phyloP scores from a whole-genome alignment of 257 asterid genomes.

The Cynanchum wilfordii region DNA sequence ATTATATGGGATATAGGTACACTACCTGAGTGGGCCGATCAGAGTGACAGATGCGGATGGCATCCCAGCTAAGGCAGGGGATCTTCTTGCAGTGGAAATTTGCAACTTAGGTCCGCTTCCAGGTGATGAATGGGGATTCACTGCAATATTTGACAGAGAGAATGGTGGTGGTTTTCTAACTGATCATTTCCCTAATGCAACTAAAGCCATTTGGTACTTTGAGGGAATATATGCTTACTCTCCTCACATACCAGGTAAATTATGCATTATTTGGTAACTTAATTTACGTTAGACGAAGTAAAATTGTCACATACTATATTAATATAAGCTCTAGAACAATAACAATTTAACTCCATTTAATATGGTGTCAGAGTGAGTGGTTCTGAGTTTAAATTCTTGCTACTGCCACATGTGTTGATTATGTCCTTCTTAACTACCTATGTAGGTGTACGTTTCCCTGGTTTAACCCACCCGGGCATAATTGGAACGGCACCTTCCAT shows the following conservation, averaged over 20 bases:
- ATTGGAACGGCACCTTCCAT: constrained; percentile 92
- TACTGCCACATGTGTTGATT: too few relatives aligned
- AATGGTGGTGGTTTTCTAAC: constrained; percentile 96
- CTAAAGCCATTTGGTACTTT: constrained; percentile 92
- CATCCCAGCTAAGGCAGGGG: constrained; percentile 75
- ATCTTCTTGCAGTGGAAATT: constrained; percentile 79
- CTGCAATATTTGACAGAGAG: constrained; percentile 90
- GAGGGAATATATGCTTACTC: constrained; percentile 95
- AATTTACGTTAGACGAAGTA: too few relatives aligned
- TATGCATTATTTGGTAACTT: not conserved
- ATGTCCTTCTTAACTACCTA: not conserved
- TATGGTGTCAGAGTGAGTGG: too few relatives aligned
- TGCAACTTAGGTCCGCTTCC: constrained; percentile 94
- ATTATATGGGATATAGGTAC: constrained; percentile 48
- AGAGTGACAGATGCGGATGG: constrained; percentile 65
- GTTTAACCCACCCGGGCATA: constrained; percentile 87
- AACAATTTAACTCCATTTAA: too few relatives aligned
- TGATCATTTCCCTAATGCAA: constrained; percentile 81
- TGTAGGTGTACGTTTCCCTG: constrained; percentile 87
- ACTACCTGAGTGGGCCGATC: constrained; percentile 91
- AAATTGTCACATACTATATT: too few relatives aligned
- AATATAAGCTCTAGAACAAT: too few relatives aligned
- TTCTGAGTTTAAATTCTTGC: too few relatives aligned
- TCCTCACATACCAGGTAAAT: constrained; percentile 89
- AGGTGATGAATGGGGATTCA: constrained; percentile 95